These are phyloP conservation scores for Tylopilus orsonianus DNA, from an alignment of 1,284 basidiomycete species.

Conservation along the genomic window DNA sequence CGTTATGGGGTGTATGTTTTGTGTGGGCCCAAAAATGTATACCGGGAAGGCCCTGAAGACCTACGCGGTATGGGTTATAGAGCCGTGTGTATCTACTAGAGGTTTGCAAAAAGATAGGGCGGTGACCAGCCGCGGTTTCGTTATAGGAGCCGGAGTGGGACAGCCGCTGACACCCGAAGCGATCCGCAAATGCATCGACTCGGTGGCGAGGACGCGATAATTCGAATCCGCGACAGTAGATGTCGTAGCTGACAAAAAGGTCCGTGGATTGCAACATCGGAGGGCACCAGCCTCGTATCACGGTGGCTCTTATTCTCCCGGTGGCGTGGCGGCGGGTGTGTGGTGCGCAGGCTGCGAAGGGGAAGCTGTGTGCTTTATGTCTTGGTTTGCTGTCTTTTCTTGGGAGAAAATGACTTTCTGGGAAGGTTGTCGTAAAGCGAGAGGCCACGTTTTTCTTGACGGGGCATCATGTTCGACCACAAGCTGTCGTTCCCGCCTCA, in stretches of 20 bases:
- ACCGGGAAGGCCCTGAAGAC: no score
- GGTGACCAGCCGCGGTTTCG: no score
- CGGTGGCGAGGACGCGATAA: slow-evolving; percentile 1
- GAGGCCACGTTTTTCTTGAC: slow-evolving; percentile 25
- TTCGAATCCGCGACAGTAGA: neutral
- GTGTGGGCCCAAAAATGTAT: no score
- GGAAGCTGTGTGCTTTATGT: neutral
- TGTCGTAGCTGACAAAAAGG: slow-evolving; percentile 8
- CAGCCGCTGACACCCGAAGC: neutral
- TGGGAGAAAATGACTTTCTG: slow-evolving; percentile 6
- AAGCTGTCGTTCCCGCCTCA: slow-evolving; percentile 20
- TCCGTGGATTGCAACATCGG: slow-evolving; percentile 3
- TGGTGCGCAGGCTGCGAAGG: no score
- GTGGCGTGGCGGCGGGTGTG: neutral
- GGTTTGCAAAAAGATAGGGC: no score
- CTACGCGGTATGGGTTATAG: no score
- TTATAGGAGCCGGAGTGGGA: no score
- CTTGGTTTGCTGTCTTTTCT: neutral
- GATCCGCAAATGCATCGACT: slow-evolving; percentile 7
- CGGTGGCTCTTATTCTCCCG: neutral
- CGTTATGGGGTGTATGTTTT: no score
- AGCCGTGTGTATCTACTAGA: no score
- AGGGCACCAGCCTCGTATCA: neutral
- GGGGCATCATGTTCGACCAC: slow-evolving; percentile 25
- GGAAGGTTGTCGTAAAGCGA: slow-evolving; percentile 24